phyloP scores from a whole-genome alignment of 257 asterid species.

The Linaria vulgaris region DNA sequence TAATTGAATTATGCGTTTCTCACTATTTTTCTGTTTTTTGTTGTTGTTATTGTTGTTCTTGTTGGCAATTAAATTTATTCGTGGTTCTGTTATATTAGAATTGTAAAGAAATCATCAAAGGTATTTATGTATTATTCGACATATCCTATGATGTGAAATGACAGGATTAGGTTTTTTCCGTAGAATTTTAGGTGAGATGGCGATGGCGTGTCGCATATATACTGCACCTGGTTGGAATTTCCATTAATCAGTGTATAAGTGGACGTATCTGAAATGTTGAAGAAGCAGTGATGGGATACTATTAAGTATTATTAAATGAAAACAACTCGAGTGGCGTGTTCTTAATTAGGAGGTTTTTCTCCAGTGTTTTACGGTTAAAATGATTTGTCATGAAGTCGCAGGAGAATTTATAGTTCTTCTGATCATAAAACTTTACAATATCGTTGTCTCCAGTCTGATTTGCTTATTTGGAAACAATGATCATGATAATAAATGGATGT shows the following conservation, averaged over 20 bases:
- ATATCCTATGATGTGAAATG: background rate
- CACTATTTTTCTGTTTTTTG: background rate
- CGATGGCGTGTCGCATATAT: no score
- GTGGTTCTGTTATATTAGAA: constrained; percentile 8
- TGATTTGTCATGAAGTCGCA: background rate
- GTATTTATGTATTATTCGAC: background rate
- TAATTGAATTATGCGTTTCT: background rate
- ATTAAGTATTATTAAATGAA: background rate
- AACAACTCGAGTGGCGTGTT: background rate
- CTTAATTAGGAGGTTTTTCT: background rate
- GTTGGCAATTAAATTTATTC: no score
- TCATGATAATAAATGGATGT: constrained; percentile 3
- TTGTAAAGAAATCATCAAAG: background rate
- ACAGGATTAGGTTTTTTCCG: no score
- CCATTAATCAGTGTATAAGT: background rate
- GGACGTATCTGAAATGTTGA: background rate
- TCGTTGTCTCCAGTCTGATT: background rate
- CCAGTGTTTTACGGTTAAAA: background rate
- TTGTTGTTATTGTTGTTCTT: background rate
- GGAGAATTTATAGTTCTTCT: background rate
- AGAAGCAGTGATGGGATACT: background rate
- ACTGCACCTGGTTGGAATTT: background rate
- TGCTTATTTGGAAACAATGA: no score
- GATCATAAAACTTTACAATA: background rate
- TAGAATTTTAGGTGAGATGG: no score